phyloP scores from a whole-genome alignment of 768 basidiomycete species.

The Mycena alexandri region DNA sequence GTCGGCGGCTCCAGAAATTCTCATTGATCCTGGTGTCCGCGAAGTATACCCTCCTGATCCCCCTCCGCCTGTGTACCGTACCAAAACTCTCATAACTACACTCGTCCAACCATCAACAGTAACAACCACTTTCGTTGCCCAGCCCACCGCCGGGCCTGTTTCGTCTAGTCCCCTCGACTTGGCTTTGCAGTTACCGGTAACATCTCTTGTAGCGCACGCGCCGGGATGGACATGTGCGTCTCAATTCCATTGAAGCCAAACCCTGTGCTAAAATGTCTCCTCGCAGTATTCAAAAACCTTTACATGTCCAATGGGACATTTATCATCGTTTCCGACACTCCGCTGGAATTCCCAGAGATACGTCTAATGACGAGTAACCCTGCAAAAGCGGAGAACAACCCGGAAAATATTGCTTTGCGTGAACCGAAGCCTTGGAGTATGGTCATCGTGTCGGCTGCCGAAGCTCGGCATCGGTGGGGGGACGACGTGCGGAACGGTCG shows the following conservation, averaged over 20 bases:
- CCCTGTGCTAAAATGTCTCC: neutral
- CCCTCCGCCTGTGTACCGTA: conserved; percentile 27
- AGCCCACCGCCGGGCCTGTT: conserved; percentile 17
- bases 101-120: neutral
- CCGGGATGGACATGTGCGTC: conserved; percentile 37
- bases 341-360: conserved; percentile 54
- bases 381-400: conserved; percentile 65
- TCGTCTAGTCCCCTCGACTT: conserved; percentile 23
- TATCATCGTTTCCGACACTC: conserved; percentile 67
- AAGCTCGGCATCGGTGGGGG: conserved; percentile 76
- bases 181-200: conserved; percentile 26
- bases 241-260: neutral
- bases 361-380: conserved; percentile 78
- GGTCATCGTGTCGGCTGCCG: conserved; percentile 67
- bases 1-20: conserved; percentile 15
- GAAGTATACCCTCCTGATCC: conserved; percentile 29
- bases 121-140: conserved; percentile 6
- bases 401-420: conserved; percentile 74
- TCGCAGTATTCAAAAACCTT: conserved; percentile 64
- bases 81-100: conserved; percentile 20
- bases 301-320: conserved; percentile 88
- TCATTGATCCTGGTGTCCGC: conserved; percentile 19
- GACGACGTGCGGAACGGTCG: conserved; percentile 44
- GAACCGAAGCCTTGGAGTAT: conserved; percentile 77
- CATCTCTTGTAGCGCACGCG: conserved; percentile 29